Conservation (phyloP, 225 moss, liverwort and hornwort species). For the Bryoerythrophyllum caledonicum region DNA sequence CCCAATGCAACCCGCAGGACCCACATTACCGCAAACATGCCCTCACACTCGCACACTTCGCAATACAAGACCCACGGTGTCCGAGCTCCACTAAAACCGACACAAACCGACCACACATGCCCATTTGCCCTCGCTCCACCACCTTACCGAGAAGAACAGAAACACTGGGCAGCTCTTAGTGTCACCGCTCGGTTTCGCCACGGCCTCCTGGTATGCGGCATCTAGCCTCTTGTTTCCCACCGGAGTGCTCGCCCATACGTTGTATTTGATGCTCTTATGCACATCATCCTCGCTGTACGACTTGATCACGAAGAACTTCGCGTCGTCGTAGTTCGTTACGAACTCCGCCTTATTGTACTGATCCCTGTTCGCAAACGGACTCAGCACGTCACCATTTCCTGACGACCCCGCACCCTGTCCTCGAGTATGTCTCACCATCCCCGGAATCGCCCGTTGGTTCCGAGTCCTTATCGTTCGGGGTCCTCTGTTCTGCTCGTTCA, state of each 20-base stretch:
- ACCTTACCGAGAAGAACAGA: slow-evolving; percentile 96
- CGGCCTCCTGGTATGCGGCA: slow-evolving; percentile 84
- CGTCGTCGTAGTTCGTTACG: slow-evolving; percentile 78
- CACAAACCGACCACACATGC: slow-evolving; percentile 5
- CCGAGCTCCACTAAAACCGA: not conserved
- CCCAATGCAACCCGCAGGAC: not conserved
- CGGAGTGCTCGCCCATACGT: slow-evolving; percentile 98
- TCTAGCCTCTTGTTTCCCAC: slow-evolving; percentile 97
- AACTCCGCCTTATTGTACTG: slow-evolving; percentile 90
- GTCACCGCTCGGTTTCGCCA: slow-evolving; percentile 45
- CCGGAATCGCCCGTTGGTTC: slow-evolving; percentile 76
- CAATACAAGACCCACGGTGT: not conserved
- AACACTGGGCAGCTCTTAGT: slow-evolving; percentile 74
- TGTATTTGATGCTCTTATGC: slow-evolving; percentile 99
- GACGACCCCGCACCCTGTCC: slow-evolving; percentile 70
- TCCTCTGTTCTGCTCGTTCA: slow-evolving; percentile 98
- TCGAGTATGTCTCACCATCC: slow-evolving; percentile 73
- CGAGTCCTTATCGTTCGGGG: slow-evolving; percentile 90
- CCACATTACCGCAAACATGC: slow-evolving; percentile 7
- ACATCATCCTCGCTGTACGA: slow-evolving; percentile 99
- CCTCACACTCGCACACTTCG: not conserved
- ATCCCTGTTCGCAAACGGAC: slow-evolving; percentile 73
- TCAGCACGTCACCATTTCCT: slow-evolving; percentile 65
- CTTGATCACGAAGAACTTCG: slow-evolving; percentile 97
- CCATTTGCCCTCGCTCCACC: not conserved